Evolutionary conservation across 192 early-diverging fungal species (phyloP).

Genomic region (Gryganskiella cystojenkinii): DNA sequence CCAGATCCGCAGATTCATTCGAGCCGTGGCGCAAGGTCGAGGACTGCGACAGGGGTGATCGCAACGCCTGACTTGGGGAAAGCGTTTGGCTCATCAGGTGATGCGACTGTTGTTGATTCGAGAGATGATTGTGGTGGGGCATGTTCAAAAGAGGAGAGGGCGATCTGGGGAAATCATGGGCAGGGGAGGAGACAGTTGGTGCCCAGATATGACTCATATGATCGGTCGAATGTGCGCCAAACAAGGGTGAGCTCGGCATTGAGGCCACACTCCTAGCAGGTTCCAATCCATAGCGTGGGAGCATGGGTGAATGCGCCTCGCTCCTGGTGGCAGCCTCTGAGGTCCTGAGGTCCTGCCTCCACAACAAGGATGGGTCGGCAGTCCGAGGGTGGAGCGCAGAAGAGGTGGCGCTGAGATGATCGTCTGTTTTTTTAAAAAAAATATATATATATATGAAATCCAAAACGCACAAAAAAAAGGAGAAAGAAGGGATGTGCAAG

Average conservation of each 20-base stretch:
- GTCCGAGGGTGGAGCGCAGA: slow-evolving; percentile 30
- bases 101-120: slow-evolving; percentile 46
- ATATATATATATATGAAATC: slow-evolving; percentile 6
- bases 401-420: slow-evolving; percentile 16
- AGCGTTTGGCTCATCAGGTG: slow-evolving; percentile 39
- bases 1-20: slow-evolving; percentile 52
- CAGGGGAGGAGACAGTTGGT: slow-evolving; percentile 31
- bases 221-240: slow-evolving; percentile 45
- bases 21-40: slow-evolving; percentile 40
- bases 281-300: slow-evolving; percentile 31
- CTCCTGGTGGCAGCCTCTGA: slow-evolving; percentile 28
- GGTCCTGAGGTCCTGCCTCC: slow-evolving; percentile 48
- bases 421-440: no score
- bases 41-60: slow-evolving; percentile 42
- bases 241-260: slow-evolving; percentile 47
- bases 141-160: slow-evolving; percentile 65
- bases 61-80: slow-evolving; percentile 41
- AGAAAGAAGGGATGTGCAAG: not conserved
- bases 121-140: slow-evolving; percentile 51
- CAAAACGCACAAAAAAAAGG: not conserved
- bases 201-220: slow-evolving; percentile 54
- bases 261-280: slow-evolving; percentile 41
- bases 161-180: slow-evolving; percentile 66
- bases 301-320: slow-evolving; percentile 39
- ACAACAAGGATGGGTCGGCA: slow-evolving; percentile 26